These are phyloP conservation scores for Intubia oerlemansii DNA, from an alignment of 2,329 filamentous ascomycete species.

Conservation along the genomic window DNA sequence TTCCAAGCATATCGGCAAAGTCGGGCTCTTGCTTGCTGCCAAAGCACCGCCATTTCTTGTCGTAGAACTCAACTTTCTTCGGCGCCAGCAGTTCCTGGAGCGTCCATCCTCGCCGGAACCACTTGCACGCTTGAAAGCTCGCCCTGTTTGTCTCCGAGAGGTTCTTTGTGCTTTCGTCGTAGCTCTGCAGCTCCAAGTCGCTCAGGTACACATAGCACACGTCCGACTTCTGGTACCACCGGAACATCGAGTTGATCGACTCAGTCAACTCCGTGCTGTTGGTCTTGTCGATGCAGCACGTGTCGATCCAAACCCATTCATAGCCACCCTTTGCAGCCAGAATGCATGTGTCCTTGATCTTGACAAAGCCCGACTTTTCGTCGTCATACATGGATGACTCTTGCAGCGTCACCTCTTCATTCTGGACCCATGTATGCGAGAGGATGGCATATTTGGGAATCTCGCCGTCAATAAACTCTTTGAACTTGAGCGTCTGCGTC, in stretches of 20 bases:
- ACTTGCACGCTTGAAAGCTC: no score
- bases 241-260: slow-evolving; percentile 8
- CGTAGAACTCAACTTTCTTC: slow-evolving; percentile 4
- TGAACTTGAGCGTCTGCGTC: slow-evolving; percentile 5
- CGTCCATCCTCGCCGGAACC: no score
- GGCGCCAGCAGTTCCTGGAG: no score
- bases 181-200: no score
- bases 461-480: no score
- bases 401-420: slow-evolving; percentile 8
- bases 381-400: no score
- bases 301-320: slow-evolving; percentile 7
- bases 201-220: slow-evolving; percentile 5
- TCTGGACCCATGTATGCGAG: slow-evolving; percentile 7
- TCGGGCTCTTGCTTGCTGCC: no score
- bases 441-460: slow-evolving; percentile 9
- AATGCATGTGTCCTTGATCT: slow-evolving; percentile 3
- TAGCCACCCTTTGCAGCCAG: slow-evolving; percentile 1
- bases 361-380: slow-evolving; percentile 4
- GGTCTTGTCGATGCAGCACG: slow-evolving; percentile 9
- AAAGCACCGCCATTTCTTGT: slow-evolving; percentile 3
- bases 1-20: no score
- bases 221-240: slow-evolving; percentile 5
- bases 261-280: slow-evolving; percentile 7
- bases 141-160: no score
- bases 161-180: no score